phyloP scores from a whole-genome alignment of 2,329 filamentous ascomycete genomes.

The Stagonosporopsis chrysanthemi region DNA sequence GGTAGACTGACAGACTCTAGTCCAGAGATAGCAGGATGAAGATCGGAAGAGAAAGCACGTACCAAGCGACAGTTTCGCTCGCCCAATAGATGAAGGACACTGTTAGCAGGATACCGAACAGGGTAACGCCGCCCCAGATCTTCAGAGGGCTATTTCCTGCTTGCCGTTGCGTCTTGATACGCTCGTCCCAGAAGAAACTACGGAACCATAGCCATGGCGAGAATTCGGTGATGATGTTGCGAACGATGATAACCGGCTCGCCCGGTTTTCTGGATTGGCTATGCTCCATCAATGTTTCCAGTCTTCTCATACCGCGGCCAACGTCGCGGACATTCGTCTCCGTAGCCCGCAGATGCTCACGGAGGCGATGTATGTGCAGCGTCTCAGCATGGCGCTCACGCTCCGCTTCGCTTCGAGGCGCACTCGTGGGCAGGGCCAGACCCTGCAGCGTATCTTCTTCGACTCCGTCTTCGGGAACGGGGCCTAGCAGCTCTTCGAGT shows the following conservation, averaged over 20 bases:
- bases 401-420: slow-evolving; percentile 51
- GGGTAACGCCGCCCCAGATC: slow-evolving; percentile 47
- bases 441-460: slow-evolving; percentile 48
- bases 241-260: slow-evolving; percentile 15
- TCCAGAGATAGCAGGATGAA: slow-evolving; percentile 21
- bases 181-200: slow-evolving; percentile 38
- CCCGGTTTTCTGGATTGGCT: slow-evolving; percentile 27
- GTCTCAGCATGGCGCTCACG: slow-evolving; percentile 53
- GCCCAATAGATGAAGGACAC: slow-evolving; percentile 58
- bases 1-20: slow-evolving; percentile 19
- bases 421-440: slow-evolving; percentile 35
- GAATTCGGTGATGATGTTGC: slow-evolving; percentile 13
- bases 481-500: slow-evolving; percentile 54
- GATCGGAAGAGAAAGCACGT: slow-evolving; percentile 25
- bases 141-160: slow-evolving; percentile 18
- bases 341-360: slow-evolving; percentile 50
- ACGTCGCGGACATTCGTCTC: slow-evolving; percentile 55
- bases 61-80: slow-evolving; percentile 58
- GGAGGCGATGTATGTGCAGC: slow-evolving; percentile 52
- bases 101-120: slow-evolving; percentile 51
- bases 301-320: slow-evolving; percentile 51
- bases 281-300: slow-evolving; percentile 52
- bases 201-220: slow-evolving; percentile 36
- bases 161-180: slow-evolving; percentile 26
- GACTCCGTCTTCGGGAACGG: slow-evolving; percentile 28